A percentile compares a stretch with the other conserved stretches of the same genome.
phyloP scores from a whole-genome alignment of 768 basidiomycete genomes.

The Lyophyllum atratum region DNA sequence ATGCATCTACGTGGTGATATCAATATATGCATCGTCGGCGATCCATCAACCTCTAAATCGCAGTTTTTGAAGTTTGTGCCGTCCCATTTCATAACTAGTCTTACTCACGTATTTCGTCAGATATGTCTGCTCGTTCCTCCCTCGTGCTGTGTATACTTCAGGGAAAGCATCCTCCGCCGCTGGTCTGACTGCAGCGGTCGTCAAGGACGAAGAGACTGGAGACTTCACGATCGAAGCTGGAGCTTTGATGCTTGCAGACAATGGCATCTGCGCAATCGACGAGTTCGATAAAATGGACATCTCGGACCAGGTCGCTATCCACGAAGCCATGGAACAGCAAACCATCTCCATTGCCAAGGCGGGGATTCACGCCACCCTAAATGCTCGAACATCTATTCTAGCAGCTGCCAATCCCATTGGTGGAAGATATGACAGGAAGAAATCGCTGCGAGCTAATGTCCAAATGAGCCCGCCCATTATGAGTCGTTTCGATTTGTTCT shows the following conservation, averaged over 20 bases:
- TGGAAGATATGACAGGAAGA: constrained; percentile 95
- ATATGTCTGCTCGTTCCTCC: constrained; percentile 97
- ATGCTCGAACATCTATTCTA: constrained; percentile 95
- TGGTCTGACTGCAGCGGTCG: constrained; percentile 97
- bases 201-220: constrained; percentile 97
- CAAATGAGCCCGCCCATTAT: constrained; percentile 99
- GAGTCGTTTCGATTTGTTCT: constrained; percentile 98
- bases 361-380: constrained; percentile 97
- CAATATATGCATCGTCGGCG: constrained; percentile 97
- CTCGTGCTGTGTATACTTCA: constrained; percentile 97
- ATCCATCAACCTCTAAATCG: constrained; percentile 96
- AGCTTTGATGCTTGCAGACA: constrained; percentile 98
- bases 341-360: constrained; percentile 99
- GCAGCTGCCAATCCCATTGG: constrained; percentile 98
- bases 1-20: constrained; percentile 99
- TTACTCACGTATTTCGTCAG: constrained; percentile 38
- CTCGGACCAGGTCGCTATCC: constrained; percentile 97
- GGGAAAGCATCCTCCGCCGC: constrained; percentile 99
- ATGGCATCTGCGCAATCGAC: constrained; percentile 99
- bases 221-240: constrained; percentile 99
- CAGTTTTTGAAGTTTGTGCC: constrained; percentile 91
- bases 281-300: constrained; percentile 99
- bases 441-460: constrained; percentile 86
- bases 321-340: constrained; percentile 99
- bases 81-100: background rate